Conservation (phyloP, 805 yeast species). For the Saccharomyces jurei region DNA sequence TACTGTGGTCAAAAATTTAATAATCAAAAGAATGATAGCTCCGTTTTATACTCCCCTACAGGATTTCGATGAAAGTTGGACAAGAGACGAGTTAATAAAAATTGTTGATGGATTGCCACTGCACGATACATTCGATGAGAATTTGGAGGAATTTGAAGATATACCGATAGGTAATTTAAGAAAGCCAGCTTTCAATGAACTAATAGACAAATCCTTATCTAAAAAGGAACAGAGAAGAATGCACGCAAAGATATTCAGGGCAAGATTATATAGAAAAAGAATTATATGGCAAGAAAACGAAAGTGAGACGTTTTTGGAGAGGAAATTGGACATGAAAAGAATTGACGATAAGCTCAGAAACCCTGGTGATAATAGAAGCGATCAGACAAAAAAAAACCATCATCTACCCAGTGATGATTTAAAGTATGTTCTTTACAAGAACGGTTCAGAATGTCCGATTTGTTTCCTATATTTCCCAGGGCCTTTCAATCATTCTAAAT, state of each 20-base stretch:
- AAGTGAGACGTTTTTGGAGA: conserved; percentile 54
- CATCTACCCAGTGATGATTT: conserved; percentile 32
- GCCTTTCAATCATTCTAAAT: conserved; percentile 67
- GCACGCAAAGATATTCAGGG: conserved; percentile 26
- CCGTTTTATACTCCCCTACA: conserved; percentile 89
- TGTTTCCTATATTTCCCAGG: conserved; percentile 68
- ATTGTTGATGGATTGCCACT: conserved; percentile 43
- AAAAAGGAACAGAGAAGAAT: conserved; percentile 27
- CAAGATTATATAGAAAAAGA: conserved; percentile 34
- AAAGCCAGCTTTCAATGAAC: conserved; percentile 21
- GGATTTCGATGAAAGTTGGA: conserved; percentile 67
- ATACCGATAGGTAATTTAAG: conserved; percentile 27
- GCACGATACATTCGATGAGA: conserved; percentile 44
- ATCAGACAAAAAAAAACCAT: conserved; percentile 25
- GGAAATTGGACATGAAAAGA: conserved; percentile 28
- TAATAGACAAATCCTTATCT: conserved; percentile 23
- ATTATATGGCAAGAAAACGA: conserved; percentile 46
- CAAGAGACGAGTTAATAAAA: conserved; percentile 55
- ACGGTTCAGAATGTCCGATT: conserved; percentile 83
- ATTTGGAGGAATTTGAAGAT: conserved; percentile 29
- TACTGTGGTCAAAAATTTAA: conserved; percentile 60
- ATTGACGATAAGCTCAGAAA: conserved; percentile 1
- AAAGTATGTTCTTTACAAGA: conserved; percentile 52
- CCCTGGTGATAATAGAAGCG: conserved; percentile 34
- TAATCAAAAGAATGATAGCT: conserved; percentile 64